These are phyloP conservation scores for Mycosphaerelloides madeirae DNA, from an alignment of 2,329 filamentous ascomycete species.

Conservation along the genomic window DNA sequence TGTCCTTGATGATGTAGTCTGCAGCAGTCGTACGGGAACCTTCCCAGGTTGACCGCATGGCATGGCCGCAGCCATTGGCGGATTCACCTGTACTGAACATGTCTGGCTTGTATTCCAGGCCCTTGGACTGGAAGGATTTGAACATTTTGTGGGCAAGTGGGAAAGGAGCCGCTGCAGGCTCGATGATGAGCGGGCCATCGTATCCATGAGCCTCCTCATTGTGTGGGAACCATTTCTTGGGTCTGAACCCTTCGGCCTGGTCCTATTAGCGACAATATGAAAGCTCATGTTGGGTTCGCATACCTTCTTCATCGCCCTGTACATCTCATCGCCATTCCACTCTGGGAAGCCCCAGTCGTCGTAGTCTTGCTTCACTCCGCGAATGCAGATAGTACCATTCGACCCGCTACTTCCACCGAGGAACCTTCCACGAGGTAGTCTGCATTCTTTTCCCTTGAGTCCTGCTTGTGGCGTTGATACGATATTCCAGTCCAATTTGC, in stretches of 20 bases:
- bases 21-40: slow-evolving; percentile 52
- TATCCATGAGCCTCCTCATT: slow-evolving; percentile 22
- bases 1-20: slow-evolving; percentile 46
- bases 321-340: slow-evolving; percentile 29
- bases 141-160: slow-evolving; percentile 24
- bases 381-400: slow-evolving; percentile 43
- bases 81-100: slow-evolving; percentile 39
- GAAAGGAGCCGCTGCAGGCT: slow-evolving; percentile 45
- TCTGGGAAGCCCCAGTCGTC: slow-evolving; percentile 28
- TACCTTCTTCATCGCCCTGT: slow-evolving; percentile 28
- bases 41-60: slow-evolving; percentile 48
- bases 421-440: slow-evolving; percentile 42
- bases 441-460: slow-evolving; percentile 39
- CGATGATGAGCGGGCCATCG: slow-evolving; percentile 24
- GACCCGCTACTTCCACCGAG: slow-evolving; percentile 41
- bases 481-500: slow-evolving; percentile 44
- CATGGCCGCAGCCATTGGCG: slow-evolving; percentile 54
- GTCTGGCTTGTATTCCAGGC: slow-evolving; percentile 25
- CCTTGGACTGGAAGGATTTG: slow-evolving; percentile 24
- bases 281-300: background rate
- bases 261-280: slow-evolving; percentile 1
- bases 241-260: slow-evolving; percentile 24
- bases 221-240: slow-evolving; percentile 24
- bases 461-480: slow-evolving; percentile 38
- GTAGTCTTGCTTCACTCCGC: slow-evolving; percentile 42